These are phyloP conservation scores for Rosa lucieae DNA, from an alignment of 306 rosid species.

Conservation along the genomic window DNA sequence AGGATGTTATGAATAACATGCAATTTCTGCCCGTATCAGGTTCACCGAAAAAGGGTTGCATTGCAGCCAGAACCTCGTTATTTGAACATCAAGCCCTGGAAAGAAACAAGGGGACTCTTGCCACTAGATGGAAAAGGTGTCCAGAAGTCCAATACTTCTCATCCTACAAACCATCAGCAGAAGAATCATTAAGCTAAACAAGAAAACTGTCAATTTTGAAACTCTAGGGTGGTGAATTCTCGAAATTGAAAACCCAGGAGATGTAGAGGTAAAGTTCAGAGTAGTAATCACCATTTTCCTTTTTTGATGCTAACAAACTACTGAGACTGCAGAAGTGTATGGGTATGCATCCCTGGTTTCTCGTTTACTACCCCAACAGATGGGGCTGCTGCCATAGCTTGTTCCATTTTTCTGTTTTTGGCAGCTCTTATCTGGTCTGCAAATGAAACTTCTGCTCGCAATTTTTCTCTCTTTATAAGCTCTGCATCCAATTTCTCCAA, in stretches of 20 bases:
- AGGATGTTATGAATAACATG: conserved; percentile 19
- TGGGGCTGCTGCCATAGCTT: conserved; percentile 28
- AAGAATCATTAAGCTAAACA: conserved; percentile 4
- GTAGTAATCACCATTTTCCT: neutral
- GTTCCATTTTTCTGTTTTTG: conserved; percentile 48
- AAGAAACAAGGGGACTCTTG: neutral
- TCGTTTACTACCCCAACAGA: conserved; percentile 12
- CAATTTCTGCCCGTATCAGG: neutral
- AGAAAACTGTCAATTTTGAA: neutral
- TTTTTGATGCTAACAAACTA: neutral
- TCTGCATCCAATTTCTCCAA: conserved; percentile 63
- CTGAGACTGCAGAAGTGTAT: conserved; percentile 23
- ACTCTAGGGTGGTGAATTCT: neutral
- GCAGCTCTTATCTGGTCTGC: conserved; percentile 84
- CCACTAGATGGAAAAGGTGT: conserved; percentile 9
- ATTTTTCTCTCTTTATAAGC: conserved; percentile 54
- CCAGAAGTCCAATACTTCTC: neutral
- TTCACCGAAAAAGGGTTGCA: neutral
- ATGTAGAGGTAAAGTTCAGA: neutral
- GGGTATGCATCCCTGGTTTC: conserved; percentile 11
- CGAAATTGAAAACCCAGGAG: neutral
- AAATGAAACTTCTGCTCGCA: conserved; percentile 52
- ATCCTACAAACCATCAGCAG: neutral
- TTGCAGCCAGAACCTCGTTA: neutral
- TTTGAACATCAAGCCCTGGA: neutral